phyloP scores from a whole-genome alignment of 768 basidiomycete species.

The Cubamyces sp. region DNA sequence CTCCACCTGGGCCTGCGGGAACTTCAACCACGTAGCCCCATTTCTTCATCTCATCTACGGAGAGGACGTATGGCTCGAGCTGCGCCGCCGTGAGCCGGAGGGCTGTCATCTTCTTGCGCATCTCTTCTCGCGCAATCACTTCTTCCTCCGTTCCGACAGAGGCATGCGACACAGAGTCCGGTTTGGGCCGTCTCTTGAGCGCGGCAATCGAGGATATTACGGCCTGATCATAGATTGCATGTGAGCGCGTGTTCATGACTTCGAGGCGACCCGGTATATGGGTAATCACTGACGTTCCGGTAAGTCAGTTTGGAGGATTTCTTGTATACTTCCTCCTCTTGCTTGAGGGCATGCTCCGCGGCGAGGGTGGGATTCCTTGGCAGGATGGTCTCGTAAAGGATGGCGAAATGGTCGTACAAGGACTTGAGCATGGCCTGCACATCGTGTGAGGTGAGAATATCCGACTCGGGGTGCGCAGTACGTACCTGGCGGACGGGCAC shows the following conservation, averaged over 20 bases:
- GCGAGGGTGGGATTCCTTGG: constrained; percentile 63
- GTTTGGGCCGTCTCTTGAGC: constrained; percentile 56
- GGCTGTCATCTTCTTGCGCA: constrained; percentile 54
- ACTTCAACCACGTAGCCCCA: constrained; percentile 77
- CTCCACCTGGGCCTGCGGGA: constrained; percentile 69
- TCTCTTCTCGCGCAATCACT: constrained; percentile 56
- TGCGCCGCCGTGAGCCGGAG: constrained; percentile 55
- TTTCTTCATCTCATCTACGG: constrained; percentile 55
- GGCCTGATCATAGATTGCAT: constrained; percentile 40
- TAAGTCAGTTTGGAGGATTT: constrained; percentile 80
- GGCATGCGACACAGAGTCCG: constrained; percentile 60
- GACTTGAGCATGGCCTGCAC: constrained; percentile 72
- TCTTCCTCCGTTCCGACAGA: constrained; percentile 82
- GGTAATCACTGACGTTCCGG: constrained; percentile 61
- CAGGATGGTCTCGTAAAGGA: constrained; percentile 64
- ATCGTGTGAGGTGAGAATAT: neutral
- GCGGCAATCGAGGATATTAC: constrained; percentile 55
- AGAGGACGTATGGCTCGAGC: constrained; percentile 63
- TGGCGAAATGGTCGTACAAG: constrained; percentile 71
- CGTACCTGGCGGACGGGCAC: constrained; percentile 74
- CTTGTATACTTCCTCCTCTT: constrained; percentile 80
- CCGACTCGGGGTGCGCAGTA: constrained; percentile 9
- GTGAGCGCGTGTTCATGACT: constrained; percentile 10
- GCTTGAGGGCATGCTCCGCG: constrained; percentile 75
- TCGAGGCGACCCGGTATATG: neutral